phyloP scores from a whole-genome alignment of 169 alveolate genomes.

The Cryptosporidium sp. region DNA sequence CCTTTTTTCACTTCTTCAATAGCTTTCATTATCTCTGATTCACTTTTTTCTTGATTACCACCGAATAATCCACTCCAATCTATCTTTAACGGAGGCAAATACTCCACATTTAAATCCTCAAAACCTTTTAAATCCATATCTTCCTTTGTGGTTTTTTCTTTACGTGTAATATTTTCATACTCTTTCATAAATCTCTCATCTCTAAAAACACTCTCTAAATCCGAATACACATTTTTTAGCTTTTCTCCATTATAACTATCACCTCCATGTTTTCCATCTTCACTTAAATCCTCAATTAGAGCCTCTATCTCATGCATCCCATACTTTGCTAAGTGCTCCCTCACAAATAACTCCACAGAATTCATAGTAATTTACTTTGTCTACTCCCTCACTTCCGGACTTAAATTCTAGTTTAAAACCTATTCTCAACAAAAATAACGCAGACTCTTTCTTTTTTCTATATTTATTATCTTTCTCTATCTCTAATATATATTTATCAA shows the following conservation, averaged over 20 bases:
- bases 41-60: not conserved
- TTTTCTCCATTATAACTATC: not conserved
- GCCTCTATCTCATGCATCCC: conserved; percentile 4
- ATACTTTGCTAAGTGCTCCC: not conserved
- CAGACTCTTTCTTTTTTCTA: not conserved
- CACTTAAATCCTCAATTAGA: not conserved
- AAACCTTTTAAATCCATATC: too few relatives aligned
- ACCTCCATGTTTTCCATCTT: not conserved
- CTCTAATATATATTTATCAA: too few relatives aligned
- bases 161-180: not conserved
- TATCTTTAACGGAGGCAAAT: conserved; percentile 2
- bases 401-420: not conserved
- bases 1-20: not conserved
- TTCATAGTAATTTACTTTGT: not conserved
- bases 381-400: not conserved
- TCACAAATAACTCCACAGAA: not conserved
- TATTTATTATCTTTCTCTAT: too few relatives aligned
- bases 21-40: not conserved
- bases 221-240: not conserved
- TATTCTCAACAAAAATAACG: not conserved
- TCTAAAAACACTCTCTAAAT: not conserved
- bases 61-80: not conserved
- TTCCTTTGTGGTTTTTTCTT: not conserved
- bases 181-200: conserved; percentile 14
- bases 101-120: not conserved